Evolutionary conservation across 177 flowering plant species (phyloP).

Genomic region (Vitis hybrid): DNA sequence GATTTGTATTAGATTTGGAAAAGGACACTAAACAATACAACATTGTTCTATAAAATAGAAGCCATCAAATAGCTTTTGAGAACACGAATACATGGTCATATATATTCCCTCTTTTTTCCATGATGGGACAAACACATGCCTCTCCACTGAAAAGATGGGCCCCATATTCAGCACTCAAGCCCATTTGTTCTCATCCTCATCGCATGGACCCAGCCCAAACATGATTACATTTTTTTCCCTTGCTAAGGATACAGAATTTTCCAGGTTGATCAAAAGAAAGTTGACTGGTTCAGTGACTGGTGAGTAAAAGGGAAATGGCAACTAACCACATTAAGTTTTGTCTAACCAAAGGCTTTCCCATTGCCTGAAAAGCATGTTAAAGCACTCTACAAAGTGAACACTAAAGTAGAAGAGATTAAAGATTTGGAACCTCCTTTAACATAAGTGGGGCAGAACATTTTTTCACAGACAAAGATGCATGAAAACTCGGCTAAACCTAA

Average conservation of each 20-base stretch:
- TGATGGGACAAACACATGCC: conserved; percentile 34
- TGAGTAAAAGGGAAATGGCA: not conserved
- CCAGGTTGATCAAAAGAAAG: not conserved
- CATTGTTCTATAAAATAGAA: conserved; percentile 1
- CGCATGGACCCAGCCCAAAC: not conserved
- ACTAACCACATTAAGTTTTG: not conserved
- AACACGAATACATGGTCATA: conserved; percentile 25
- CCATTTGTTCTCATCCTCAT: conserved; percentile 6
- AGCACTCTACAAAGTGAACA: too few relatives aligned
- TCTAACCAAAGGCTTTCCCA: too few relatives aligned
- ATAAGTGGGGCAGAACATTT: too few relatives aligned
- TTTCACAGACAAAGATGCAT: too few relatives aligned
- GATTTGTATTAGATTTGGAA: conserved; percentile 6
- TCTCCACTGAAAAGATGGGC: conserved; percentile 32
- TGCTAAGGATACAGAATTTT: not conserved
- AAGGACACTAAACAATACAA: conserved; percentile 8
- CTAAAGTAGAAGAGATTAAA: too few relatives aligned
- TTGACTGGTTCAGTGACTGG: not conserved
- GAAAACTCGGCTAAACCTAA: too few relatives aligned
- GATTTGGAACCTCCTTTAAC: too few relatives aligned
- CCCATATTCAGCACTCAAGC: conserved; percentile 19
- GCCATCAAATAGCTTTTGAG: conserved; percentile 11
- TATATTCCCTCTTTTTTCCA: conserved; percentile 14
- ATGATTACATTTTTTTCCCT: not conserved
- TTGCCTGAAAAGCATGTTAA: too few relatives aligned